Conservation (phyloP, 2,329 filamentous ascomycete genomes). For the Nectriaceae sp. region DNA sequence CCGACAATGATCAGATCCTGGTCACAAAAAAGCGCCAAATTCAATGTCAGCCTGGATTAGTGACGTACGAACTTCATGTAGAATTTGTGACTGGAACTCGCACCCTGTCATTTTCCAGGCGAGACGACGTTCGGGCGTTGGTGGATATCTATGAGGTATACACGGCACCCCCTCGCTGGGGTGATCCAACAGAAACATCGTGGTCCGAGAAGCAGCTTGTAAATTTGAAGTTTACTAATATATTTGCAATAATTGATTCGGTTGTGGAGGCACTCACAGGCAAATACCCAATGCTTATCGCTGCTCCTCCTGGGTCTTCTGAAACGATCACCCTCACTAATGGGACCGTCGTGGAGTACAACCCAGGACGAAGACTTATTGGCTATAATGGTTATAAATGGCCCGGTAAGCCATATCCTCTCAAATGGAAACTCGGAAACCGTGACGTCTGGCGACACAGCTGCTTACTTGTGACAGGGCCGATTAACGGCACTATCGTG, state of each 20-base stretch:
- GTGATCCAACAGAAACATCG: neutral
- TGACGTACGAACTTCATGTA: neutral
- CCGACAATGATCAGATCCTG: too few species aligned
- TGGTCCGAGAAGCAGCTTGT: neutral
- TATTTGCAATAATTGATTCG: constrained; percentile 1
- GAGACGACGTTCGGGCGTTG: neutral
- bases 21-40: neutral
- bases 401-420: neutral
- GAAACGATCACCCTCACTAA: neutral
- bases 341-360: neutral
- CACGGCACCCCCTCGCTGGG: neutral
- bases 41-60: neutral
- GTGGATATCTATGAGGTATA: neutral
- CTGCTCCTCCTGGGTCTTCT: neutral
- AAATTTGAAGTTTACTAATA: constrained; percentile 1
- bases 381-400: neutral
- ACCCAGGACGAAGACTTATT: neutral
- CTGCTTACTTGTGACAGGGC: too few species aligned
- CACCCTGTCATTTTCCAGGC: neutral
- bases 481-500: neutral
- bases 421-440: neutral
- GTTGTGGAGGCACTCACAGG: neutral
- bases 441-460: neutral
- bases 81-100: neutral
- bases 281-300: neutral